phyloP scores from a whole-genome alignment of 352 stramenopile species.

The Phytopythium mirpurense region DNA sequence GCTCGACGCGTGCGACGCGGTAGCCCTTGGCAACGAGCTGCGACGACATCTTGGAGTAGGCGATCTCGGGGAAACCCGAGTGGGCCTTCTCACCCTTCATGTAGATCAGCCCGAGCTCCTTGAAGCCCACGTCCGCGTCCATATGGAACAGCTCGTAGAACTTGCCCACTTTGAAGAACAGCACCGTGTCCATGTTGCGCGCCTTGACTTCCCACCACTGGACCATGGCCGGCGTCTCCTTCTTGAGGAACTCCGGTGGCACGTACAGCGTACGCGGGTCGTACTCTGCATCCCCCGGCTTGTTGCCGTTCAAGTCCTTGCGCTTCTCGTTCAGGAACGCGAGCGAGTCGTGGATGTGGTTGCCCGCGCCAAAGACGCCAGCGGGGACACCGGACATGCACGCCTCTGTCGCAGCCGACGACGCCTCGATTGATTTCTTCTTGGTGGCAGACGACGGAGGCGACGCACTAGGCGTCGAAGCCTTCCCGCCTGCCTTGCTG shows the following conservation, averaged over 20 bases:
- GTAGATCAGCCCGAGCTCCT: slow-evolving; percentile 95
- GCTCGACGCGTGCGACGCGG: slow-evolving; percentile 97
- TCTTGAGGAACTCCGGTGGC: slow-evolving; percentile 77
- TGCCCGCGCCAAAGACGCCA: slow-evolving; percentile 49
- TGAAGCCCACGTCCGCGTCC: slow-evolving; percentile 97
- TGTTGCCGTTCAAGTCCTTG: slow-evolving; percentile 85
- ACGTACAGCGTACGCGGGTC: slow-evolving; percentile 92
- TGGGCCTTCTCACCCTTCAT: slow-evolving; percentile 99
- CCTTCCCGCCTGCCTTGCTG: background rate
- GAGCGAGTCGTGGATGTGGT: slow-evolving; percentile 91
- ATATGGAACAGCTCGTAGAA: slow-evolving; percentile 98
- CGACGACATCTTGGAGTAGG: slow-evolving; percentile 95
- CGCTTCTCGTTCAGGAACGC: slow-evolving; percentile 85
- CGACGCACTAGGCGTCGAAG: slow-evolving; percentile 2
- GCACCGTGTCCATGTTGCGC: slow-evolving; percentile 96
- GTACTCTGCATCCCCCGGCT: slow-evolving; percentile 83
- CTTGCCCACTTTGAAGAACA: slow-evolving; percentile 99
- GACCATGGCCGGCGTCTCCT: slow-evolving; percentile 93
- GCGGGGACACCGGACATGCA: slow-evolving; percentile 17
- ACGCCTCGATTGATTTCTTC: slow-evolving; percentile 21
- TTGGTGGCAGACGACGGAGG: slow-evolving; percentile 16
- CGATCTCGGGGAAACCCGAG: slow-evolving; percentile 97
- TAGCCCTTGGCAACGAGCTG: slow-evolving; percentile 95
- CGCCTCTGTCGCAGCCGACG: slow-evolving; percentile 10
- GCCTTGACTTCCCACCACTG: slow-evolving; percentile 99